Base-by-base conservation (phyloP, 2,329 filamentous ascomycete genomes). In the Dothistroma pini region DNA sequence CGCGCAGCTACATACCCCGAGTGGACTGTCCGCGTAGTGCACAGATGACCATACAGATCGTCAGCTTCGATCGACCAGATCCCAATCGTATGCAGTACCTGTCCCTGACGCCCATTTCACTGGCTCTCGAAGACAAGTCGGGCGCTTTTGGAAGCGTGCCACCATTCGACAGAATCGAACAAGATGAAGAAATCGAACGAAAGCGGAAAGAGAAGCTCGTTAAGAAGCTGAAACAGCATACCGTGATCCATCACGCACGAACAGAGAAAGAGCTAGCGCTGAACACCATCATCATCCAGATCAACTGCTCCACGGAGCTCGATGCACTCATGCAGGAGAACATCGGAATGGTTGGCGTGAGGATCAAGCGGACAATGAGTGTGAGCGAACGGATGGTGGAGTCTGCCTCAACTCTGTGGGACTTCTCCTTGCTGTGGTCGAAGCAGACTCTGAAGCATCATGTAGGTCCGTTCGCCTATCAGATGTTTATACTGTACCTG, bases 71-170 rank as follows among this genome's bases (percentile, higher is more conserved):
- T 69, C 84, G 93, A 52, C 95, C 95, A 0, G 84, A 89, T 59
- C 93, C 95, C 0, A 86, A 84, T 34, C 85, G 87, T 58, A 97
- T 99, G 95, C 93, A 99, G 76, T 99, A 97, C 75, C 89, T 97
- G 68, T 99, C 95, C 0, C 80, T 97, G 21, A 85, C 86, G 31
- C 93, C 95, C 0, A 97, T 99, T 56, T 88, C 92, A 0, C 81
- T 99, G 48, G 92, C 92, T 0, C 80, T 99, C 14, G 90, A 84
- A 2, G 89, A 93, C 71, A 91, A 93, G 69, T 80, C 67, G 60
- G 79, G 72, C 54, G 67, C 68, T 35, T 78, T 74, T 65, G 71
- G 64, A 10, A 69, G 67, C 32, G 72, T 75, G 54, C 67, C 74
- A 19, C 73, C 78, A 9, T 77, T 80, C 16, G 80, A 83, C 58